Base-by-base conservation (phyloP, 2,329 filamentous ascomycete species). In the Pyrenophora seminiperda region DNA sequence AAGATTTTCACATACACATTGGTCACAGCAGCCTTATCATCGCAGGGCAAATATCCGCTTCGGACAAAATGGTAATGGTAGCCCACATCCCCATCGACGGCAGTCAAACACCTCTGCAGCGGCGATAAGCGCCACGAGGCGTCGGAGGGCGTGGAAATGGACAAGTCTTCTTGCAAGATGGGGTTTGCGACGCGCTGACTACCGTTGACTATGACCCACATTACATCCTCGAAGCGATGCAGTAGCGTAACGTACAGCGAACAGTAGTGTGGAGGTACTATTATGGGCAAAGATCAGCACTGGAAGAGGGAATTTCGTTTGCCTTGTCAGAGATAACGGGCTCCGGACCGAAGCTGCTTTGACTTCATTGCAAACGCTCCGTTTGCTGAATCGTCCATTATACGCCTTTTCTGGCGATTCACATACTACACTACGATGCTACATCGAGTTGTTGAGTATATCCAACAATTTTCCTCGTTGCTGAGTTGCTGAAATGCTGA, bases 11-110 rank as follows among this genome's bases (percentile, higher is more conserved):
- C 27, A 42, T 58, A 55, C 24, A 13, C 11, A 47, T 63, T 63
- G 50, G 59, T 60, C 56, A 63, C 43, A 38, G n/a, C n/a, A 41
- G 27, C 19, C 46, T 52, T 64, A 61, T 63, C 61, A 36, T 47
- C 7, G 30, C 39, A 50, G 24, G 42, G 19, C 43, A 40, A 33
- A 20, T 31, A 33, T 19, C 20, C 11, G 31, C 31, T 15, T 33
- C 36, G 29, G 39, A 43, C 44, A 14, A 24, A 27, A 24, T 47
- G 17, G 24, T 31, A 20, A n/a, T 22, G 36, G 38, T 31, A 18
- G 31, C 44, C 52, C 39, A 39, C 40, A 37, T 33, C 33, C 33
- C 38, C 11, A 29, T 24, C 18, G 33, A 38, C 33, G 20, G 20
- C 30, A 49, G n/a, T 40, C 15, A 32, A 43, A 20, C 7, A 53